phyloP scores from a whole-genome alignment of 2,329 filamentous ascomycete genomes.

The Aphanocladium album region DNA sequence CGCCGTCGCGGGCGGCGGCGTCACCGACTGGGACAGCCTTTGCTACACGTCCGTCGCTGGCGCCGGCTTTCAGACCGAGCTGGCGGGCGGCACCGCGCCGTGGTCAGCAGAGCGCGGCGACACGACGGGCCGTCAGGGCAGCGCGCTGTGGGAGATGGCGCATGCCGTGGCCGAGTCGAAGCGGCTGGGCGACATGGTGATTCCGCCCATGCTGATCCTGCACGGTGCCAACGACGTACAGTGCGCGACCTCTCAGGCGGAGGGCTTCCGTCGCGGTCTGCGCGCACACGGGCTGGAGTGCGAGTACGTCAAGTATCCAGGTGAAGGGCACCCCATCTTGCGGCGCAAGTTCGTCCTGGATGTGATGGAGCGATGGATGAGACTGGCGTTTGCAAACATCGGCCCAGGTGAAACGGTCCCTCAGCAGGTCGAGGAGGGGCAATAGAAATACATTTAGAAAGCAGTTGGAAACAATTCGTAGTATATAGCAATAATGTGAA shows the following conservation, averaged over 20 bases:
- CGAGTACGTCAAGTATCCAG: constrained; percentile 30
- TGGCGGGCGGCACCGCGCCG: constrained; percentile 26
- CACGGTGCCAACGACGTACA: constrained; percentile 27
- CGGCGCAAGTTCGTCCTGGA: constrained; percentile 26
- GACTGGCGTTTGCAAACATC: neutral
- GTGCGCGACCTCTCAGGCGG: constrained; percentile 29
- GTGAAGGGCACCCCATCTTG: constrained; percentile 25
- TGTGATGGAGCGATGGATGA: constrained; percentile 18
- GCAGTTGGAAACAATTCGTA: no score
- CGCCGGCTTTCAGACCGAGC: constrained; percentile 15
- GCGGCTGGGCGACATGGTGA: constrained; percentile 1
- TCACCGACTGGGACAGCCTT: constrained; percentile 32
- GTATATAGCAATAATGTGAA: no score
- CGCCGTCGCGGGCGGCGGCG: constrained; percentile 30
- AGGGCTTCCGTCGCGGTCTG: constrained; percentile 27
- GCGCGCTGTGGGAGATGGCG: constrained; percentile 10
- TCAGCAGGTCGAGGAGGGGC: no score
- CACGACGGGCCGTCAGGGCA: neutral
- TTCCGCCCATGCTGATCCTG: constrained; percentile 20
- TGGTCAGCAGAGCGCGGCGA: constrained; percentile 17
- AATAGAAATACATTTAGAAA: neutral
- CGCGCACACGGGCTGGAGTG: constrained; percentile 22
- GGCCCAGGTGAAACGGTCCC: neutral
- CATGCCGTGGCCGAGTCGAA: constrained; percentile 6
- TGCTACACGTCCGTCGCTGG: constrained; percentile 23